Evolutionary conservation across 2,329 filamentous ascomycete genomes (phyloP).

Genomic region (Ceratocystis variospora): DNA sequence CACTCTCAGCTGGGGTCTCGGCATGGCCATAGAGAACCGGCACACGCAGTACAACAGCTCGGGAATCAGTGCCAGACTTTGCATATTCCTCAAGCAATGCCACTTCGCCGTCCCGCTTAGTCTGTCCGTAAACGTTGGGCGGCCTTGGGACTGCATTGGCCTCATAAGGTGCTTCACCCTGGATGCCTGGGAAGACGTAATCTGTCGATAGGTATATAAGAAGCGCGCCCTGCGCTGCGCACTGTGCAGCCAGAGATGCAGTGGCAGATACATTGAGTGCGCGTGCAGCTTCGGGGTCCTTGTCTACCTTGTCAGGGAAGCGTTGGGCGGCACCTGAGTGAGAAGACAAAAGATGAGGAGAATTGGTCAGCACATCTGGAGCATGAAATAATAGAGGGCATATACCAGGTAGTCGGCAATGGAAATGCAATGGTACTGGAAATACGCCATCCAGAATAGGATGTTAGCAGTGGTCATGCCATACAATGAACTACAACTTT

Average conservation of each 20-base stretch:
- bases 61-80: constrained; percentile 35
- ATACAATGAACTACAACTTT: constrained; percentile 69
- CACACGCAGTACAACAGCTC: constrained; percentile 60
- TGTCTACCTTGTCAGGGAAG: constrained; percentile 73
- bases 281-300: constrained; percentile 60
- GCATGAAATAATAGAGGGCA: not conserved
- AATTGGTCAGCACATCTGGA: not conserved
- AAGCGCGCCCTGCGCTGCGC: constrained; percentile 45
- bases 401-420: not conserved
- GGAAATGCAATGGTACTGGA: not conserved
- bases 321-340: constrained; percentile 65
- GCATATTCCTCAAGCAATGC: constrained; percentile 52
- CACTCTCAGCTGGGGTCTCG: constrained; percentile 58
- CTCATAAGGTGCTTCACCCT: constrained; percentile 75
- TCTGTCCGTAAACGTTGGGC: constrained; percentile 60
- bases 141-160: constrained; percentile 48
- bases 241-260: constrained; percentile 49
- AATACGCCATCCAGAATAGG: not conserved
- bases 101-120: constrained; percentile 45
- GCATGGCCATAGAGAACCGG: constrained; percentile 75
- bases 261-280: constrained; percentile 64
- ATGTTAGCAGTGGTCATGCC: constrained; percentile 22
- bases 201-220: constrained; percentile 72
- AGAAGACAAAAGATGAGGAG: constrained; percentile 4
- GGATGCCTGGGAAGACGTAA: constrained; percentile 61